Base-by-base conservation (phyloP, 192 early-diverging fungal species). In the Spinellus fusiger region DNA sequence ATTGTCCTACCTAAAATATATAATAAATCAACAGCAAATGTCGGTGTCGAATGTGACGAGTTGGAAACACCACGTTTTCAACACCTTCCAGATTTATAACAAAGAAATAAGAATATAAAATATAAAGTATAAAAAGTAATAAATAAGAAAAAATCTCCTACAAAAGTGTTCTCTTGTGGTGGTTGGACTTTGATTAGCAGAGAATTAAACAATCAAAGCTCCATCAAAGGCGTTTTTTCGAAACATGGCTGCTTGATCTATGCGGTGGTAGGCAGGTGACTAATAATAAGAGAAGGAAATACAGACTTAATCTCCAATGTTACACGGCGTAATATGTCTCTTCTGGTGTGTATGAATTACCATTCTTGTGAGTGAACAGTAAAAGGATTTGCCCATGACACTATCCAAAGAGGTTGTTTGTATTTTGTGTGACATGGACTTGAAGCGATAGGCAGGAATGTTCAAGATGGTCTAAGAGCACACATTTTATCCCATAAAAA, bases 291-390 rank as follows among this genome's bases (percentile, higher is more conserved):
- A 51, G 26, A 51, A 20, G 26, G 20, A 4, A 25, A 25, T 15
- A 10, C n/a, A 4, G 27, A 23, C 22, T 29, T 29, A 29, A 27
- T 20, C 12, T 4, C 26, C 20, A 51, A 51, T 51, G 49, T 51
- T 25, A 51, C 49, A 51, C 49, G 26, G 49, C 25, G 13, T 16
- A 16, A 40, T 40, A 51, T 51, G 22, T 51, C 18, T 49, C 15
- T 22, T 49, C 5, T 25, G 5, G 48, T 44, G 1, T 44, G 18
- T 44, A 44, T 12, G 18, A 2, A 12, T 44, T 51, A 51, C 49
- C 49, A 23, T 51, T 22, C 20, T 23, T 18, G 61, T 35, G 31
- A 63, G 27, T 20, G 61, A 63, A 29, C 61, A 63, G 25, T 54
- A 20, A 28, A 63, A 52, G 23, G 28, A 38, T 13, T 28, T 54